phyloP scores from a whole-genome alignment of 2,329 filamentous ascomycete species.

The Acarospora socialis region DNA sequence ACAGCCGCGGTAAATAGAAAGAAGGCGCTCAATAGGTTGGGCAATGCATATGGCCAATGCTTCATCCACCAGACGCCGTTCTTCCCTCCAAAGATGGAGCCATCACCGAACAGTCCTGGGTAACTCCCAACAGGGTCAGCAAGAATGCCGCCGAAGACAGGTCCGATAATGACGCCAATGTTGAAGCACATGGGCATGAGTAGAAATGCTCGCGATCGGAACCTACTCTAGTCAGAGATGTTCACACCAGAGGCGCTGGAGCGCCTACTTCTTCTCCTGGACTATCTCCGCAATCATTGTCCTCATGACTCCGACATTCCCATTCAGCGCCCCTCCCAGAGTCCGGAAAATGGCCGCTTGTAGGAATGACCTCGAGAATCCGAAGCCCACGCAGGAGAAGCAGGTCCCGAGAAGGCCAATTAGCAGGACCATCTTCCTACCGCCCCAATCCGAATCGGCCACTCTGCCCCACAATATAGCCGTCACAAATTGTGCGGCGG shows the following conservation, averaged over 20 bases:
- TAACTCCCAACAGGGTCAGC: conserved; percentile 51
- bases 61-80: conserved; percentile 49
- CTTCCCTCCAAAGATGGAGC: conserved; percentile 41
- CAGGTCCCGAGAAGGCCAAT: conserved; percentile 60
- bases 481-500: conserved; percentile 66
- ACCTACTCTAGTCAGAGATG: conserved; percentile 16
- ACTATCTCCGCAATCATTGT: conserved; percentile 63
- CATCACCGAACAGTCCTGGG: conserved; percentile 48
- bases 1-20: conserved; percentile 43
- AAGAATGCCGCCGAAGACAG: conserved; percentile 49
- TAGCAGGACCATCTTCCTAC: conserved; percentile 64
- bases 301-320: conserved; percentile 60
- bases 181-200: conserved; percentile 57
- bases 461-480: conserved; percentile 70
- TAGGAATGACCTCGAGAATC: conserved; percentile 50
- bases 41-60: conserved; percentile 53
- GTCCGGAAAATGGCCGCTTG: conserved; percentile 50
- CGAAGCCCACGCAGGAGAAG: conserved; percentile 52
- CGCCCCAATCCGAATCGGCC: conserved; percentile 48
- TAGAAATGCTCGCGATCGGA: conserved; percentile 41
- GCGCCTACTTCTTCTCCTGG: conserved; percentile 48
- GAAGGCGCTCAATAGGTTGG: conserved; percentile 50
- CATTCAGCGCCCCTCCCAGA: conserved; percentile 54
- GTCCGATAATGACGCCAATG: conserved; percentile 36
- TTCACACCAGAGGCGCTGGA: conserved; percentile 1